These are phyloP conservation scores for Nidula microcarpa DNA, from an alignment of 768 basidiomycete genomes.

Conservation along the genomic window DNA sequence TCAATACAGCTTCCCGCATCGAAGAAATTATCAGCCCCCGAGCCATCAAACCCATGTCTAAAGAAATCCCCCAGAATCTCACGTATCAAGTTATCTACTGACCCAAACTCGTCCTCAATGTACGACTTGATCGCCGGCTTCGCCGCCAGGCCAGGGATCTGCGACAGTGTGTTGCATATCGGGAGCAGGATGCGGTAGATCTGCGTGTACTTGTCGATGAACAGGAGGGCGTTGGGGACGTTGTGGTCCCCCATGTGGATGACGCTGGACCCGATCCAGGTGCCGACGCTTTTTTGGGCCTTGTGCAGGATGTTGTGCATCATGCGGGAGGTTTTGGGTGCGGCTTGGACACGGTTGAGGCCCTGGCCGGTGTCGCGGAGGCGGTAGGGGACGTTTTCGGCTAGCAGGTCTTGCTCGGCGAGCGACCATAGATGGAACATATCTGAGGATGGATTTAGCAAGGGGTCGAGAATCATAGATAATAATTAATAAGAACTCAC, in stretches of 20 bases:
- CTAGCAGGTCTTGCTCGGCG: conserved; percentile 78
- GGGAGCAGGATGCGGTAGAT: conserved; percentile 88
- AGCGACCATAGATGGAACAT: conserved; percentile 88
- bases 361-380: conserved; percentile 88
- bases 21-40: conserved; percentile 89
- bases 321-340: conserved; percentile 87
- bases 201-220: conserved; percentile 92
- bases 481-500: conserved; percentile 29
- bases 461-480: not conserved
- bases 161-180: conserved; percentile 76
- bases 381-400: conserved; percentile 70
- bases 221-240: conserved; percentile 81
- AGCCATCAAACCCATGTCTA: conserved; percentile 84
- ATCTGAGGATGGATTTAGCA: conserved; percentile 36
- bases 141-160: conserved; percentile 61
- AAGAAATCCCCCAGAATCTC: conserved; percentile 86
- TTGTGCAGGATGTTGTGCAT: conserved; percentile 86
- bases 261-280: conserved; percentile 83
- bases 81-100: conserved; percentile 58
- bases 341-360: conserved; percentile 83
- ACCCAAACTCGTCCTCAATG: conserved; percentile 82
- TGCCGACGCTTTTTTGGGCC: conserved; percentile 76
- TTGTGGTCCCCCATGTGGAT: conserved; percentile 91
- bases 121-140: conserved; percentile 73
- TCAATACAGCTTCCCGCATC: conserved; percentile 86